A percentile compares a stretch with the other conserved stretches of the same genome.
These are phyloP conservation scores for Ustilago lituana DNA, from an alignment of 1,284 basidiomycete species.

Conservation along the genomic window DNA sequence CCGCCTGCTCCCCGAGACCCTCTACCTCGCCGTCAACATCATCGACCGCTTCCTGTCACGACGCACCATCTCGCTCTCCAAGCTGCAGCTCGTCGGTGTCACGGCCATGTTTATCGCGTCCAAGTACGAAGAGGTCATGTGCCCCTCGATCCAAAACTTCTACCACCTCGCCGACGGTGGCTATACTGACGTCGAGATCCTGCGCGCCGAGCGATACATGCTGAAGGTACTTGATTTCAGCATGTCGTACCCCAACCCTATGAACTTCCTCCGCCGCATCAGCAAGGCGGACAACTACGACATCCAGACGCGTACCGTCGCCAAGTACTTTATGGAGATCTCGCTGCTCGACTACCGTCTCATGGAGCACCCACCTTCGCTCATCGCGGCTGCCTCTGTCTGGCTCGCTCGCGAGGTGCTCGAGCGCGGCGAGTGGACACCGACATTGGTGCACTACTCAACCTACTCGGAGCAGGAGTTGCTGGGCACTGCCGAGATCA, in stretches of 20 bases:
- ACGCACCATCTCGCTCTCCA: constrained; percentile 87
- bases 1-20: constrained; percentile 90
- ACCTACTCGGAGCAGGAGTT: constrained; percentile 85
- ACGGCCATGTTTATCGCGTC: constrained; percentile 92
- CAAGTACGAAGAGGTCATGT: constrained; percentile 95
- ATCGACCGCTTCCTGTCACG: constrained; percentile 95
- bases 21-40: constrained; percentile 93
- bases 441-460: constrained; percentile 88
- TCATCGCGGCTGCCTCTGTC: constrained; percentile 86
- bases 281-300: constrained; percentile 71
- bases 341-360: constrained; percentile 86
- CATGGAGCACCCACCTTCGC: constrained; percentile 81
- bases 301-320: constrained; percentile 86
- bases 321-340: constrained; percentile 84
- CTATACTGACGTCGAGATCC: constrained; percentile 64
- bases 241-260: constrained; percentile 88
- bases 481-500: constrained; percentile 86
- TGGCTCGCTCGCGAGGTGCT: constrained; percentile 90
- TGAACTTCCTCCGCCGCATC: constrained; percentile 84
- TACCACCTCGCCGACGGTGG: constrained; percentile 69
- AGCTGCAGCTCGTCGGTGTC: constrained; percentile 93
- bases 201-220: constrained; percentile 85
- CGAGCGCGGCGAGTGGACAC: constrained; percentile 82
- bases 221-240: constrained; percentile 92
- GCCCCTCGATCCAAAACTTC: constrained; percentile 88